Evolutionary conservation across 2,329 filamentous ascomycete species (phyloP).

Genomic region (Aphanoascus verrucosus): DNA sequence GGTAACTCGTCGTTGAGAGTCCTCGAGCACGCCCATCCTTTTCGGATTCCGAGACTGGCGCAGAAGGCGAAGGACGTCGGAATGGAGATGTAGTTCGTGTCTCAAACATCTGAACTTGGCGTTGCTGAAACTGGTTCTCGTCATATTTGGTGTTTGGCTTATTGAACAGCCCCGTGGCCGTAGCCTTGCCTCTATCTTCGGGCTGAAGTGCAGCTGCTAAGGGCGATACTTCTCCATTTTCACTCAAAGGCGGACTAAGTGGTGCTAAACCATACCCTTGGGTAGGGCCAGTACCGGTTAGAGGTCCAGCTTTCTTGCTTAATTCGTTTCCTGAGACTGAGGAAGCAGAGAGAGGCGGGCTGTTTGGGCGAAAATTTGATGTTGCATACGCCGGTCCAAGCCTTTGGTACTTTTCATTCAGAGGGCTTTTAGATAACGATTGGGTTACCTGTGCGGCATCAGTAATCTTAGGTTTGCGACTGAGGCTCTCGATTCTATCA

Average conservation of each 20-base stretch:
- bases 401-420: slow-evolving; percentile 43
- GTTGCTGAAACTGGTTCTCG: slow-evolving; percentile 72
- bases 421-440: slow-evolving; percentile 47
- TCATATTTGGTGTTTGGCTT: slow-evolving; percentile 69
- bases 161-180: slow-evolving; percentile 59
- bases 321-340: slow-evolving; percentile 32
- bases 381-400: slow-evolving; percentile 25
- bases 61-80: slow-evolving; percentile 19
- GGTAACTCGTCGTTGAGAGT: slow-evolving; percentile 30
- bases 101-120: slow-evolving; percentile 69
- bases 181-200: slow-evolving; percentile 70
- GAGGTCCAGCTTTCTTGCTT: slow-evolving; percentile 25
- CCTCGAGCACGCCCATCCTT: slow-evolving; percentile 23
- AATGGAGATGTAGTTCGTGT: slow-evolving; percentile 53
- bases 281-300: slow-evolving; percentile 23
- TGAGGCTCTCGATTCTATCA: slow-evolving; percentile 68
- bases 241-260: slow-evolving; percentile 60
- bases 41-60: slow-evolving; percentile 16
- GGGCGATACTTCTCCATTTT: slow-evolving; percentile 54
- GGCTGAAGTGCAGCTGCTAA: slow-evolving; percentile 57
- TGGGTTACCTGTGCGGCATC: slow-evolving; percentile 37
- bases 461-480: slow-evolving; percentile 50
- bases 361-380: slow-evolving; percentile 26
- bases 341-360: slow-evolving; percentile 35
- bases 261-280: slow-evolving; percentile 41